Evolutionary conservation across 2,329 filamentous ascomycete species (phyloP).

Genomic region (Zasmidium cellare): DNA sequence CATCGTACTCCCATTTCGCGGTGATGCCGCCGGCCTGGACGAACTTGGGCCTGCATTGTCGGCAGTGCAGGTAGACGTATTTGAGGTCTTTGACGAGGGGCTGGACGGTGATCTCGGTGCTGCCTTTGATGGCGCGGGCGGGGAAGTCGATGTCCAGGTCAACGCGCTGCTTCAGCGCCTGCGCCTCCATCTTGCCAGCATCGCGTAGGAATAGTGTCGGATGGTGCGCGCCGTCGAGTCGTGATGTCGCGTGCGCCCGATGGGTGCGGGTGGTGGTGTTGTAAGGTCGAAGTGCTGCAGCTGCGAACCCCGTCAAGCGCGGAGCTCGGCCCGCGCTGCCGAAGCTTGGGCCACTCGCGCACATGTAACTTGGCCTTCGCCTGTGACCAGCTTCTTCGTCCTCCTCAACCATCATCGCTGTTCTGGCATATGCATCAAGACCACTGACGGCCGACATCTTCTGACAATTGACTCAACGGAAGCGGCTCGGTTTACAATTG

Average conservation of each 20-base stretch:
- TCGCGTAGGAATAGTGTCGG: background rate
- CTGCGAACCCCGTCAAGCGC: background rate
- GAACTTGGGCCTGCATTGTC: slow-evolving; percentile 59
- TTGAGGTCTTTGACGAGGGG: slow-evolving; percentile 58
- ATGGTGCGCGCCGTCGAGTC: background rate
- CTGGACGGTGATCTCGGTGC: slow-evolving; percentile 77
- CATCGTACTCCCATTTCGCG: slow-evolving; percentile 46
- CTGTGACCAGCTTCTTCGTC: too few species aligned
- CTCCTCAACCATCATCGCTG: too few species aligned
- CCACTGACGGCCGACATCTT: too few species aligned
- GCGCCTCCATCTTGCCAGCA: slow-evolving; percentile 2
- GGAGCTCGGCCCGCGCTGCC: background rate
- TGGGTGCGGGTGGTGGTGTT: background rate
- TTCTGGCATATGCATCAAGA: too few species aligned
- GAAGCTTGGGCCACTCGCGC: background rate
- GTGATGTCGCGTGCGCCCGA: background rate
- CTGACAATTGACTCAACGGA: too few species aligned
- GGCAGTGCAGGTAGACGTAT: slow-evolving; percentile 60
- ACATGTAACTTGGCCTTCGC: too few species aligned
- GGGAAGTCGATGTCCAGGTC: slow-evolving; percentile 87
- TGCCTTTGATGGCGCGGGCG: slow-evolving; percentile 71
- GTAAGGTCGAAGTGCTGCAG: too few species aligned
- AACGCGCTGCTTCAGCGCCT: slow-evolving; percentile 72
- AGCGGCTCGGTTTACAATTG: too few species aligned
- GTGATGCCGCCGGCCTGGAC: slow-evolving; percentile 50